phyloP scores from a whole-genome alignment of 2,329 filamentous ascomycete species.

The Drechslerella coelobrocha region DNA sequence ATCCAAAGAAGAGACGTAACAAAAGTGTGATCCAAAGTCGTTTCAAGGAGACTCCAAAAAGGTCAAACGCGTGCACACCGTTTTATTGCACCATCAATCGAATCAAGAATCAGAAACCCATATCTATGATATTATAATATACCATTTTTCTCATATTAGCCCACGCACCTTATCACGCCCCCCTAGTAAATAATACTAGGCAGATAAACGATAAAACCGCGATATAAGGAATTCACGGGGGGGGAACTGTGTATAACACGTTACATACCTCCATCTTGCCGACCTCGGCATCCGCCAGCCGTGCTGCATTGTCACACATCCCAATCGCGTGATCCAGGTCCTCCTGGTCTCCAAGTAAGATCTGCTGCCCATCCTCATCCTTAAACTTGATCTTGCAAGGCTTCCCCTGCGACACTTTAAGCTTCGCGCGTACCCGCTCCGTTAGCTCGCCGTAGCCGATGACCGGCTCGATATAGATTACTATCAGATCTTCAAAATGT shows the following conservation, averaged over 20 bases:
- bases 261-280: constrained; percentile 92
- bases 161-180: too few relatives aligned
- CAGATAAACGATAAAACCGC: too few relatives aligned
- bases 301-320: constrained; percentile 71
- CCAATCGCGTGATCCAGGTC: constrained; percentile 88
- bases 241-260: neutral
- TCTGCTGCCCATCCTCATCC: constrained; percentile 90
- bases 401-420: constrained; percentile 75
- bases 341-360: constrained; percentile 95
- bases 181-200: too few relatives aligned
- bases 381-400: constrained; percentile 87
- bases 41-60: too few relatives aligned
- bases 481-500: constrained; percentile 81
- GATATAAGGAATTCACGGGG: too few relatives aligned
- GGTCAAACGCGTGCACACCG: too few relatives aligned
- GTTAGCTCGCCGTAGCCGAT: constrained; percentile 79
- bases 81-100: neutral
- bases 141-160: too few relatives aligned
- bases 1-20: too few relatives aligned
- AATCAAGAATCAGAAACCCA: neutral
- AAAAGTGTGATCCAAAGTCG: too few relatives aligned
- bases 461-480: constrained; percentile 80
- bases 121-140: neutral
- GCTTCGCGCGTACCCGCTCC: constrained; percentile 83
- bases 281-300: constrained; percentile 77